phyloP scores from a whole-genome alignment of 257 asterid species.

The Lavandula angustifolia region DNA sequence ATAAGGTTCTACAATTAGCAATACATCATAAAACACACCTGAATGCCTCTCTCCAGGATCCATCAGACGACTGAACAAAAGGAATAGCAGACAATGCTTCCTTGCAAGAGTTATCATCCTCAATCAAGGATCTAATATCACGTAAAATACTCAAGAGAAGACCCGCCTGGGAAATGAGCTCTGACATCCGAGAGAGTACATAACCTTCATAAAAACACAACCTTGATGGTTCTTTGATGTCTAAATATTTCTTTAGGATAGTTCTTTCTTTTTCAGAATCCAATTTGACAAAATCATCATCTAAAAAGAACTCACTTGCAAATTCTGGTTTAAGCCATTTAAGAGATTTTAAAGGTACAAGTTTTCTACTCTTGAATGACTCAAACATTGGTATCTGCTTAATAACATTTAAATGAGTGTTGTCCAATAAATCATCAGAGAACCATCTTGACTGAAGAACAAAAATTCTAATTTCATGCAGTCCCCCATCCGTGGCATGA shows the following conservation, averaged over 20 bases:
- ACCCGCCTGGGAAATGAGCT: conserved; percentile 55
- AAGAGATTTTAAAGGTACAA: conserved; percentile 64
- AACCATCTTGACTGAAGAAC: conserved; percentile 97
- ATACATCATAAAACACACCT: conserved; percentile 50
- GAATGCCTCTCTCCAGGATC: conserved; percentile 85
- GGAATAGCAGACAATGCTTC: conserved; percentile 57
- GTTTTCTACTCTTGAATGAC: conserved; percentile 76
- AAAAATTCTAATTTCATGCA: conserved; percentile 85
- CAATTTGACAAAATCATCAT: conserved; percentile 74
- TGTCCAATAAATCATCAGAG: conserved; percentile 55
- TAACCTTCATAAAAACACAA: conserved; percentile 69
- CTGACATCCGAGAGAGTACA: conserved; percentile 68
- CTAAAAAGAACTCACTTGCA: conserved; percentile 61
- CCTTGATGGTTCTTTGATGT: conserved; percentile 65
- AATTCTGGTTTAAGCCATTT: conserved; percentile 87
- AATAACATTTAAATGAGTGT: conserved; percentile 56
- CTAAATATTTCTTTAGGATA: conserved; percentile 67
- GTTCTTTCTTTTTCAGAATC: conserved; percentile 81
- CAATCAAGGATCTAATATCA: conserved; percentile 64
- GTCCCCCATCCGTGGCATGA: conserved; percentile 72
- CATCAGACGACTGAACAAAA: conserved; percentile 73
- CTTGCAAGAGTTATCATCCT: conserved; percentile 64
- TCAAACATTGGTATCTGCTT: conserved; percentile 94
- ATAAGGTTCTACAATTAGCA: conserved; percentile 12
- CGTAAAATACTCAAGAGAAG: conserved; percentile 54